Evolutionary conservation across 345 rosid genomes (phyloP), one percentile per base, ranked within the genome.

Genomic region (Cardamine occulta): DNA sequence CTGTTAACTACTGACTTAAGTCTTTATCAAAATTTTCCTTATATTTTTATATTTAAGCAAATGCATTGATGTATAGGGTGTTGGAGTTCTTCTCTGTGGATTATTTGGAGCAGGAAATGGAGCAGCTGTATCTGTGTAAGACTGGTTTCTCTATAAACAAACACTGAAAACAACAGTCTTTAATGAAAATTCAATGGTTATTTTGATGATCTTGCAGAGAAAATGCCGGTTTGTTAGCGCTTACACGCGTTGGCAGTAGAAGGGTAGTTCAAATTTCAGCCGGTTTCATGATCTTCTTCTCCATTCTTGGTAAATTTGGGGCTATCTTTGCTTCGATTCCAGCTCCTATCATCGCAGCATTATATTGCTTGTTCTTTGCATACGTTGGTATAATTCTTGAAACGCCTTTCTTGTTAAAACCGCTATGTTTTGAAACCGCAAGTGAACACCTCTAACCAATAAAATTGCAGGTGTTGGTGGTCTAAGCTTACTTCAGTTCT

Each of bases 41-140:
- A 13, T 2, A 53, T 18, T 55, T 34, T 47, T 57, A 29, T 34
- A 35, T 21, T 21, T 15, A 18, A 56, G 23, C 29, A 61, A 17
- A 29, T 34, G 7, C 28, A 49, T 48, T 7, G 12, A 52, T 45
- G 9, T 73, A 1, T 54, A 94, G 97, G 99, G 99, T 56, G 91
- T 95, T 60, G 97, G 93, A 70, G 86, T 95, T 75, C 92, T 95
- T 68, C 79, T 89, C 58, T 90, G 96, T 24, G 97, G 99, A 66
- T 74, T 95, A 74, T 95, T 95, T 77, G 99, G 99, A 82, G 93
- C 97, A 45, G 99, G 97, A 39, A 90, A 70, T 69, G 99, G 97
- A 75, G 84, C 97, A 21, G 81, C 97, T 26, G 96, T 90, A 37
- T 84, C 99, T 8, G 88, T 88, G 99, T 95, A 88, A 84, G 97